A percentile compares a stretch with the other conserved stretches of the same genome.
phyloP scores from a whole-genome alignment of 202 grass and related monocot genomes.

The Setaria italica region DNA sequence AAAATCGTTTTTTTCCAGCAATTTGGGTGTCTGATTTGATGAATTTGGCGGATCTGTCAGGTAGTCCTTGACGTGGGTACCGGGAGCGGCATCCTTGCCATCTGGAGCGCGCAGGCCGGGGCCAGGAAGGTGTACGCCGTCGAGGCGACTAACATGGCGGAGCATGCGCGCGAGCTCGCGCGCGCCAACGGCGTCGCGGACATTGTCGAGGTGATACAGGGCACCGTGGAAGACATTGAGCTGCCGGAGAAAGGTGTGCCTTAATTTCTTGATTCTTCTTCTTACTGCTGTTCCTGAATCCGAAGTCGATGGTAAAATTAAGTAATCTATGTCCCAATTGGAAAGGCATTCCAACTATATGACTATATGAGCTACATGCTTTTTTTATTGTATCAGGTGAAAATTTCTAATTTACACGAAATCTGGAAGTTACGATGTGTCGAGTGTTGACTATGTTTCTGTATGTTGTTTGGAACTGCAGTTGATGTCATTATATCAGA shows the following conservation, averaged over 20 bases:
- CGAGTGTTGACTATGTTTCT: slow-evolving; percentile 39
- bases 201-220: slow-evolving; percentile 88
- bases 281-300: background rate
- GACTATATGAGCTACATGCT: background rate
- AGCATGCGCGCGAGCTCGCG: slow-evolving; percentile 89
- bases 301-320: background rate
- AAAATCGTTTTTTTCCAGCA: background rate
- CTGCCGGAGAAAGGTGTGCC: slow-evolving; percentile 85
- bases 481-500: slow-evolving; percentile 99
- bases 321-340: background rate
- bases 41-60: slow-evolving; percentile 55
- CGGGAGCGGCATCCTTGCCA: slow-evolving; percentile 94
- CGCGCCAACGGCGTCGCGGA: slow-evolving; percentile 74
- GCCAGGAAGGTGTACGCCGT: slow-evolving; percentile 95
- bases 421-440: background rate
- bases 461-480: slow-evolving; percentile 45
- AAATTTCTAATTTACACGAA: background rate
- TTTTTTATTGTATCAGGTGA: background rate
- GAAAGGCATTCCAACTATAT: background rate
- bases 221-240: slow-evolving; percentile 82
- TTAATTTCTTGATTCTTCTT: background rate
- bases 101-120: slow-evolving; percentile 94
- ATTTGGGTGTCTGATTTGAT: background rate
- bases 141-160: slow-evolving; percentile 94
- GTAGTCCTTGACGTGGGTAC: slow-evolving; percentile 93